Evolutionary conservation across 2,329 filamentous ascomycete genomes (phyloP), one percentile per base, ranked within the genome.

Genomic region (Fulvia fulva): DNA sequence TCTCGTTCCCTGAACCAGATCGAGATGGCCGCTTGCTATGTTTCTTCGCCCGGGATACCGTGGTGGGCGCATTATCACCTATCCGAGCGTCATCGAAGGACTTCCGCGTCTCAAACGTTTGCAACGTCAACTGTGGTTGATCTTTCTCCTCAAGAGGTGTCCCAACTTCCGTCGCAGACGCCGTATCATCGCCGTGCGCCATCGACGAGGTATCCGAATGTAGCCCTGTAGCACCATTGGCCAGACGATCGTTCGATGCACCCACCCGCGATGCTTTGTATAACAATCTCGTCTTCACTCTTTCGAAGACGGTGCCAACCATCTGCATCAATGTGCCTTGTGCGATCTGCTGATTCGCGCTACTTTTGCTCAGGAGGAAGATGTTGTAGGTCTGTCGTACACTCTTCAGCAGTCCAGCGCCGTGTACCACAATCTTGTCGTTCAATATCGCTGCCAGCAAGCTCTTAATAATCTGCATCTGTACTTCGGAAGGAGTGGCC

Each of bases 351-450:
- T 99, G 94, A 73, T 97, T 99, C 57, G 91, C 86, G 63, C 88
- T 95, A 63, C 88, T 96, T 71, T 94, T 91, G 65, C 93, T 97
- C 52, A 97, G 85, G 60, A 99, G 81, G 75, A 99, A 99, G 67
- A 99, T 95, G 78, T 99, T 99, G 81, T 99, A 99, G 58, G 97
- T 96, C 75, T 97, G 91, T 67, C 94, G 89, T 64, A 99, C 91
- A 55, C 94, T 93, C 78, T 99, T 99, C 64, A 99, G 81, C 62
- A 99, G 82, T 63, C 94, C 95, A 37, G 94, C 93, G 59, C 94
- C 94, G 73, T 99, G 94, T 1, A 99, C 95, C 45, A 99, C 91
- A 64, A 97, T 96, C 78, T 97, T 99, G 78, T 99, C 94, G 72
- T 97, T 97, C 64, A 99, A 80, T 14, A 99, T 94, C 14, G 95